These are phyloP conservation scores for Cryptosporidium ubiquitum DNA, from an alignment of 169 alveolate genomes.

Conservation along the genomic window DNA sequence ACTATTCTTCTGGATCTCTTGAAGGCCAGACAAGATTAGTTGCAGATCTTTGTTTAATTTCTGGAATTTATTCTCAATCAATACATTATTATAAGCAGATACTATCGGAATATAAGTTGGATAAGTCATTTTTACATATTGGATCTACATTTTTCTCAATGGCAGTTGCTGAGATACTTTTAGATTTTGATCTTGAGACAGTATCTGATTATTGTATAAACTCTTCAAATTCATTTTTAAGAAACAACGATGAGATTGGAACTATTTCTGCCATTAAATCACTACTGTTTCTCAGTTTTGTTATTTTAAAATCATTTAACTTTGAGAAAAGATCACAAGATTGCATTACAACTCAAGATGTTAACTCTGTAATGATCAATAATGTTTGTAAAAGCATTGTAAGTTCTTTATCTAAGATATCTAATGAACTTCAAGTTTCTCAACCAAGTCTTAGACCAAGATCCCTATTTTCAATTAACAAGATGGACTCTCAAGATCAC, in stretches of 20 bases:
- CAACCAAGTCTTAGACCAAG: slow-evolving; percentile 25
- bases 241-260: slow-evolving; percentile 21
- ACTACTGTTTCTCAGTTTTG: slow-evolving; percentile 8
- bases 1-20: slow-evolving; percentile 23
- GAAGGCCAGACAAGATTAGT: slow-evolving; percentile 64
- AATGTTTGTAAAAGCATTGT: slow-evolving; percentile 19
- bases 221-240: slow-evolving; percentile 41
- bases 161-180: slow-evolving; percentile 28
- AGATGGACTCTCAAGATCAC: neutral
- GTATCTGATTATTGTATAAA: slow-evolving; percentile 11
- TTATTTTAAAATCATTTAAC: neutral
- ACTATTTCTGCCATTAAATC: slow-evolving; percentile 1
- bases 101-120: slow-evolving; percentile 53
- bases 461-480: slow-evolving; percentile 29
- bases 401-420: neutral
- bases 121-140: slow-evolving; percentile 54
- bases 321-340: neutral
- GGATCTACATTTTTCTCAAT: slow-evolving; percentile 49
- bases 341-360: neutral
- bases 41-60: slow-evolving; percentile 46
- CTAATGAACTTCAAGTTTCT: slow-evolving; percentile 23
- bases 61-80: slow-evolving; percentile 44
- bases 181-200: slow-evolving; percentile 24
- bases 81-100: slow-evolving; percentile 53
- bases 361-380: neutral